These are phyloP conservation scores for Tricholoma bakamatsutake DNA, from an alignment of 768 basidiomycete species.

Conservation along the genomic window DNA sequence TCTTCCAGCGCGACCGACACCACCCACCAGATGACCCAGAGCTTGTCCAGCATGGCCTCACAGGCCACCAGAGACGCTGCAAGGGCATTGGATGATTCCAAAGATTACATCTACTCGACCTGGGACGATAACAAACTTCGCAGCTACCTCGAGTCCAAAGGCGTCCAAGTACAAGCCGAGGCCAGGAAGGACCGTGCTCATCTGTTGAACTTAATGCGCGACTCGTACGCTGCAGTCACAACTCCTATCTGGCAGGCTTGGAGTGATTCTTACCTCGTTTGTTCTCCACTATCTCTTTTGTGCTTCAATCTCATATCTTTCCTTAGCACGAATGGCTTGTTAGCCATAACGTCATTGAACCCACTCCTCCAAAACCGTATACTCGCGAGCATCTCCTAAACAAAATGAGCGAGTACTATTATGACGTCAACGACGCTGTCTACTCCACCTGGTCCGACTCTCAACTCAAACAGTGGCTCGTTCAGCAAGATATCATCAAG, in stretches of 20 bases:
- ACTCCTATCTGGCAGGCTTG: conserved; percentile 78
- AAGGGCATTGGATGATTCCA: conserved; percentile 58
- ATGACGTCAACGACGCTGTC: conserved; percentile 44
- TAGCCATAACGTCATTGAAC: conserved; percentile 65
- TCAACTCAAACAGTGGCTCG: conserved; percentile 73
- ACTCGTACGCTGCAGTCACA: conserved; percentile 56
- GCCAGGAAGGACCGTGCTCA: conserved; percentile 57
- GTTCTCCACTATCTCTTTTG: conserved; percentile 15
- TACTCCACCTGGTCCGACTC: conserved; percentile 75
- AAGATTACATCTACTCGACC: conserved; percentile 84
- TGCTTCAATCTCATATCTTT: background rate
- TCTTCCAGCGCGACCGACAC: conserved; percentile 44
- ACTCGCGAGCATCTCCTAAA: conserved; percentile 58
- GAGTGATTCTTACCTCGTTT: conserved; percentile 78
- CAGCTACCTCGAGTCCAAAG: conserved; percentile 68
- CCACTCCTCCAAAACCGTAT: conserved; percentile 42
- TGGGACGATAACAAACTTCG: conserved; percentile 82
- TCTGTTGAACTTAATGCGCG: conserved; percentile 60
- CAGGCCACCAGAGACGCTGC: conserved; percentile 49
- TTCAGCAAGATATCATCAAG: conserved; percentile 69
- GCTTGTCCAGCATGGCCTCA: conserved; percentile 35
- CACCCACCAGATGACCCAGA: conserved; percentile 32
- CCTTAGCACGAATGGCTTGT: conserved; percentile 78
- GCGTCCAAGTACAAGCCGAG: conserved; percentile 53
- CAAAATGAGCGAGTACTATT: conserved; percentile 79